Percentiles rank a stretch among this genome's conserved stretches.
phyloP scores from a whole-genome alignment of 495 filamentous ascomycete genomes.

The Jackrogersella multiformis region DNA sequence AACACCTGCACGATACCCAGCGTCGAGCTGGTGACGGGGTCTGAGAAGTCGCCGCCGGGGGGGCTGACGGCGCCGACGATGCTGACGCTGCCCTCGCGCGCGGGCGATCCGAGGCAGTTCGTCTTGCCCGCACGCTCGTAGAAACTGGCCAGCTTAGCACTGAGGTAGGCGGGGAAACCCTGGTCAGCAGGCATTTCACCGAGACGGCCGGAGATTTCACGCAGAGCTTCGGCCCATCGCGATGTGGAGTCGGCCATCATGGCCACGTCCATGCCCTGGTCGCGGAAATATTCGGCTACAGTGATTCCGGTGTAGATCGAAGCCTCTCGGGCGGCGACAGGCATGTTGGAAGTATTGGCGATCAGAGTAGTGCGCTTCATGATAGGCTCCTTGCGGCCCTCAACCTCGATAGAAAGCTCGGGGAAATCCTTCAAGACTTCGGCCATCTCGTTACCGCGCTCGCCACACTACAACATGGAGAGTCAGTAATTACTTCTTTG shows the following conservation, averaged over 20 bases:
- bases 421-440: conserved; percentile 99
- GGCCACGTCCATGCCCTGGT: conserved; percentile 96
- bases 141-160: conserved; percentile 96
- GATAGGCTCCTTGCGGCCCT: conserved; percentile 95
- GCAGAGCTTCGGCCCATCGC: conserved; percentile 96
- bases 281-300: conserved; percentile 97
- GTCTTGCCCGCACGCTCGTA: conserved; percentile 97
- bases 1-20: conserved; percentile 99
- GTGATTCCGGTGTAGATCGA: conserved; percentile 99
- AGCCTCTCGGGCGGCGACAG: conserved; percentile 96
- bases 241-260: conserved; percentile 99
- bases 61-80: conserved; percentile 98
- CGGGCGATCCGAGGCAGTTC: conserved; percentile 84
- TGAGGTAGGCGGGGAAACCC: conserved; percentile 97
- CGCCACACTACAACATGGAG: conserved; percentile 67
- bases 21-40: conserved; percentile 94
- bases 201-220: conserved; percentile 98
- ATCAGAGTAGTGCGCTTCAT: conserved; percentile 99
- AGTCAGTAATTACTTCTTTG: neutral
- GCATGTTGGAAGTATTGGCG: conserved; percentile 99
- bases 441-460: conserved; percentile 99
- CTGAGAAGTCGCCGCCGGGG: conserved; percentile 98
- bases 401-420: conserved; percentile 88
- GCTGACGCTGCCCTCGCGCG: conserved; percentile 88
- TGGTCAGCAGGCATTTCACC: conserved; percentile 99